phyloP scores from a whole-genome alignment of 148 eudicot species.

The Cornus kousa region DNA sequence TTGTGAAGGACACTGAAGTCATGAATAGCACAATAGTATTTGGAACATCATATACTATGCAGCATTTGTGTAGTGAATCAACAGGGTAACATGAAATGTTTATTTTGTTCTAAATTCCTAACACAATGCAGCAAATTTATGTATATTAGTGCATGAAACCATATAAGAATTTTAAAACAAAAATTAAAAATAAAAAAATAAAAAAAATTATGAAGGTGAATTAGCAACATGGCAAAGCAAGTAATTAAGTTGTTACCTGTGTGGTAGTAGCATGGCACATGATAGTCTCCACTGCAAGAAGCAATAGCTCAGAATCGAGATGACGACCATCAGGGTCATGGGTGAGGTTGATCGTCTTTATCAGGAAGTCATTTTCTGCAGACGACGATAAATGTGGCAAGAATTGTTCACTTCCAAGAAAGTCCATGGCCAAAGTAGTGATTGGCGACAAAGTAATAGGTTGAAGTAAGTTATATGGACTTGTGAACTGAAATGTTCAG shows the following conservation, averaged over 20 bases:
- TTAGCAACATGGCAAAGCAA: background rate
- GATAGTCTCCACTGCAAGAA: constrained; percentile 48
- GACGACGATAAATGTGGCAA: constrained; percentile 16
- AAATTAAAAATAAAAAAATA: too few species aligned
- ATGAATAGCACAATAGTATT: too few species aligned
- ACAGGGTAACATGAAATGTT: background rate
- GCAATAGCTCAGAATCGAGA: constrained; percentile 47
- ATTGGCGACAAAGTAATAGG: background rate
- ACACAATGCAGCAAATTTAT: too few species aligned
- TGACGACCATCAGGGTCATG: constrained; percentile 61
- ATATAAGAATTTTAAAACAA: background rate
- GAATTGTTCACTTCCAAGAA: constrained; percentile 12
- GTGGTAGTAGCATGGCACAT: constrained; percentile 32
- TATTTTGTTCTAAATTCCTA: background rate
- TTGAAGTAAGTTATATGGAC: constrained; percentile 7
- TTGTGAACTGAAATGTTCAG: background rate
- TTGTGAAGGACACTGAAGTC: too few species aligned
- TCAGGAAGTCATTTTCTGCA: constrained; percentile 38
- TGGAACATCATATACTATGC: background rate
- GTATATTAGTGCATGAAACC: background rate
- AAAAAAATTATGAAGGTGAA: background rate
- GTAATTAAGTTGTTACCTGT: constrained; percentile 22
- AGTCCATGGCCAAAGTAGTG: constrained; percentile 30
- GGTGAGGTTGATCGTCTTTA: constrained; percentile 42
- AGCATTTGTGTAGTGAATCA: background rate